Conservation (phyloP, 2,329 filamentous ascomycete species). For the Hypoxylon sp. region DNA sequence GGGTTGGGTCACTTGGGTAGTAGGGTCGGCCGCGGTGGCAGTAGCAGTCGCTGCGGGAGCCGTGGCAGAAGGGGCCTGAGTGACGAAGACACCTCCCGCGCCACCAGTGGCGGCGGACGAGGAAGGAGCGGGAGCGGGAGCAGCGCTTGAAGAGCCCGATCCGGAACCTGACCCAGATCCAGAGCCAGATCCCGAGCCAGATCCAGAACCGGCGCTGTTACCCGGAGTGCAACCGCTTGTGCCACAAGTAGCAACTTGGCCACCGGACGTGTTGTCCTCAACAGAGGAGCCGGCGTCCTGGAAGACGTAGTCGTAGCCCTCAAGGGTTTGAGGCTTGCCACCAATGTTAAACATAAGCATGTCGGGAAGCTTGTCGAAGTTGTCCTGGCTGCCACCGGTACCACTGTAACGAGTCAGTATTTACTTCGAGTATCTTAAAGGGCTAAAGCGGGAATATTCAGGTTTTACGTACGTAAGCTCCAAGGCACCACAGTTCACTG, state of each 20-base stretch:
- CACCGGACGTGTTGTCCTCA: slow-evolving; percentile 59
- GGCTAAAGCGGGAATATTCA: background rate
- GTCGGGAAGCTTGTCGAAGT: slow-evolving; percentile 73
- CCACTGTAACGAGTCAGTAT: slow-evolving; percentile 50
- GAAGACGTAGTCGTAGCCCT: slow-evolving; percentile 71
- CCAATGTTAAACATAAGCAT: slow-evolving; percentile 81
- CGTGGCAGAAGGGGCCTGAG: slow-evolving; percentile 27
- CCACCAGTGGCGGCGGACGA: slow-evolving; percentile 35
- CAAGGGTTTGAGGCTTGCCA: slow-evolving; percentile 49
- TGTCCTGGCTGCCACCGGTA: slow-evolving; percentile 60
- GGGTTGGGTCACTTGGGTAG: slow-evolving; percentile 34
- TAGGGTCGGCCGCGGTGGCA: slow-evolving; percentile 28
- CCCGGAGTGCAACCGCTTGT: slow-evolving; percentile 39
- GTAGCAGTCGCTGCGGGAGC: slow-evolving; percentile 22
- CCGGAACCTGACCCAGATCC: slow-evolving; percentile 44
- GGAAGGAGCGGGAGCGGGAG: slow-evolving; percentile 37
- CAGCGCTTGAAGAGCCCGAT: slow-evolving; percentile 44
- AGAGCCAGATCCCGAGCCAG: slow-evolving; percentile 44
- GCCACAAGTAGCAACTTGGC: slow-evolving; percentile 52
- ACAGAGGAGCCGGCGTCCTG: slow-evolving; percentile 73
- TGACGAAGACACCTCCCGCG: slow-evolving; percentile 44
- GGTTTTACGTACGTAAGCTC: slow-evolving; percentile 64
- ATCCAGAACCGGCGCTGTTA: slow-evolving; percentile 44
- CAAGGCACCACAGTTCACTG: slow-evolving; percentile 91
- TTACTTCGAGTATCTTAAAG: background rate